phyloP scores from a whole-genome alignment of 768 basidiomycete species.

The Chiua virens region DNA sequence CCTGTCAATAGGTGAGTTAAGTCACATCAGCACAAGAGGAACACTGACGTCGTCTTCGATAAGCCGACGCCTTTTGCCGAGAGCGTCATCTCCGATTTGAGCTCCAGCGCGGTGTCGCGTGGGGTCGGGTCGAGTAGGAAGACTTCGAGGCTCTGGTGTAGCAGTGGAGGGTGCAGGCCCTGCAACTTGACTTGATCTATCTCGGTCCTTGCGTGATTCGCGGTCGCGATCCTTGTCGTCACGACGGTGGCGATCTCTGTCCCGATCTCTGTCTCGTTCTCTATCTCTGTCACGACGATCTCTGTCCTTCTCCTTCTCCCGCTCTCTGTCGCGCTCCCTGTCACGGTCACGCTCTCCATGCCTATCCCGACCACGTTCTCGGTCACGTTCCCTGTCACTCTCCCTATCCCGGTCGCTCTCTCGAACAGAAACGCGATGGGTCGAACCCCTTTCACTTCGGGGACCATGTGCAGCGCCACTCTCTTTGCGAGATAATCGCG shows the following conservation, averaged over 20 bases:
- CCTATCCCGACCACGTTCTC: slow-evolving; percentile 46
- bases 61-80: slow-evolving; percentile 71
- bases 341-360: slow-evolving; percentile 50
- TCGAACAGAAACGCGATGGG: slow-evolving; percentile 38
- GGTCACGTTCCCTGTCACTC: slow-evolving; percentile 47
- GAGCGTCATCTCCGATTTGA: slow-evolving; percentile 55
- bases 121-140: slow-evolving; percentile 60
- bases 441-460: slow-evolving; percentile 48
- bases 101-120: slow-evolving; percentile 51
- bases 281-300: slow-evolving; percentile 42
- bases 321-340: slow-evolving; percentile 39
- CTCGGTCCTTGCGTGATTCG: slow-evolving; percentile 62
- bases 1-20: slow-evolving; percentile 37
- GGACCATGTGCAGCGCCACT: slow-evolving; percentile 52
- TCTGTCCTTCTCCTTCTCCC: slow-evolving; percentile 42
- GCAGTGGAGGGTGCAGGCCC: slow-evolving; percentile 30
- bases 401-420: slow-evolving; percentile 42
- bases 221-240: slow-evolving; percentile 68
- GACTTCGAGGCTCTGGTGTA: slow-evolving; percentile 51
- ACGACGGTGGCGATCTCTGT: slow-evolving; percentile 50
- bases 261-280: slow-evolving; percentile 46
- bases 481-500: slow-evolving; percentile 42
- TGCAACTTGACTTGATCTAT: slow-evolving; percentile 37
- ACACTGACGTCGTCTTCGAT: slow-evolving; percentile 71
- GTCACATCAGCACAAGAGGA: background rate